A percentile compares a stretch with the other conserved stretches of the same genome.
Evolutionary conservation across 2,329 filamentous ascomycete genomes (phyloP).

Genomic region (Claviceps pazoutovae): DNA sequence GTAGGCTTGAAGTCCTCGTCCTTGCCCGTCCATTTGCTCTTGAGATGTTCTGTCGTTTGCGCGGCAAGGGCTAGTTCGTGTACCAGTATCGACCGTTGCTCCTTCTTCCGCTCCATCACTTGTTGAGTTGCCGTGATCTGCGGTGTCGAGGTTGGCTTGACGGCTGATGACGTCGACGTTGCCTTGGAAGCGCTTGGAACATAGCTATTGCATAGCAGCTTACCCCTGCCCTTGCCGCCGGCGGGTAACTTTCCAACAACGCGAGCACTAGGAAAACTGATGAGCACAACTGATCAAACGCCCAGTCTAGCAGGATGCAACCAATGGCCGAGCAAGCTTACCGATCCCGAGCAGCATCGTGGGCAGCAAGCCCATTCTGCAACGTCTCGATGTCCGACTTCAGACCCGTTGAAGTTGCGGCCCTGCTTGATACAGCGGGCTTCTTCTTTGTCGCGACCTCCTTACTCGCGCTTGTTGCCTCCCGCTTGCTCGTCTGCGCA

Average conservation of each 20-base stretch:
- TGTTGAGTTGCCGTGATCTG: slow-evolving; percentile 37
- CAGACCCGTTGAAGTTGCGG: slow-evolving; percentile 24
- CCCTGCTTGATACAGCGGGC: slow-evolving; percentile 18
- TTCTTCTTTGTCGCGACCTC: slow-evolving; percentile 17
- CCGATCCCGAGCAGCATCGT: slow-evolving; percentile 23
- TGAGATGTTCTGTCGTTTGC: slow-evolving; percentile 33
- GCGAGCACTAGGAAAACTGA: slow-evolving; percentile 16
- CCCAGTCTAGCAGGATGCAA: neutral
- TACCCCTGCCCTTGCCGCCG: slow-evolving; percentile 26
- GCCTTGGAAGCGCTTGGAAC: slow-evolving; percentile 20
- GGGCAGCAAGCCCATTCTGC: slow-evolving; percentile 26
- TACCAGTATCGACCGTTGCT: slow-evolving; percentile 38
- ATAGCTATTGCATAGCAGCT: slow-evolving; percentile 24
- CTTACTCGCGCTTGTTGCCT: slow-evolving; percentile 11
- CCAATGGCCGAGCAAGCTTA: slow-evolving; percentile 11
- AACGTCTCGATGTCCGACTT: slow-evolving; percentile 38
- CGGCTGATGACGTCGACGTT: slow-evolving; percentile 39
- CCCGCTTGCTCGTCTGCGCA: slow-evolving; percentile 9
- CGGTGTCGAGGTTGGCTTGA: slow-evolving; percentile 38
- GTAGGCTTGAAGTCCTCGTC: slow-evolving; percentile 39
- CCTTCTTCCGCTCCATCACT: slow-evolving; percentile 38
- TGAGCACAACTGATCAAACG: slow-evolving; percentile 13
- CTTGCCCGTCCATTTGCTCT: slow-evolving; percentile 35
- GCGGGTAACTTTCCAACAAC: slow-evolving; percentile 21
- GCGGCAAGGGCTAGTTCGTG: slow-evolving; percentile 46